phyloP scores from a whole-genome alignment of 495 filamentous ascomycete genomes.

The Hypoxylon fuscum region DNA sequence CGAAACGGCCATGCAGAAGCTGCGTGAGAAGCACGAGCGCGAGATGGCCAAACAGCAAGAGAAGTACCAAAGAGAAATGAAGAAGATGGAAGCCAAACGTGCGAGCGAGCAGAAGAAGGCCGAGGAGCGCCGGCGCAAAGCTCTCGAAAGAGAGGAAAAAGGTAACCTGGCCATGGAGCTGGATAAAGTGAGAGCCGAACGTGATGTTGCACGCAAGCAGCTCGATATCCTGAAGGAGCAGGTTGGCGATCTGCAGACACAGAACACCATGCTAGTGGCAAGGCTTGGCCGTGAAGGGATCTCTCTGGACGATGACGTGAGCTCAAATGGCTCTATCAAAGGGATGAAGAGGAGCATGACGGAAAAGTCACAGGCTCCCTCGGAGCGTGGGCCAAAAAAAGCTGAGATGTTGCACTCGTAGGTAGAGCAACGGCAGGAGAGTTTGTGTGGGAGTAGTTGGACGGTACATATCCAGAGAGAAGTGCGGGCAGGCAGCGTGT shows the following conservation, averaged over 20 bases:
- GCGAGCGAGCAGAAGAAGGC: conserved; percentile 67
- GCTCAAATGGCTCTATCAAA: background rate
- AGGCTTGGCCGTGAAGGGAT: conserved; percentile 57
- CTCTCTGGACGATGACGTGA: conserved; percentile 1
- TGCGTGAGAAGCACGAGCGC: conserved; percentile 66
- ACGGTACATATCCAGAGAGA: background rate
- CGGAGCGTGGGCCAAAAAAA: background rate
- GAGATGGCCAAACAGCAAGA: conserved; percentile 71
- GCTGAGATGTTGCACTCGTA: background rate
- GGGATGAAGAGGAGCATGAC: conserved; percentile 23
- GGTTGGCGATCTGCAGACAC: conserved; percentile 69
- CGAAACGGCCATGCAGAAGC: conserved; percentile 57
- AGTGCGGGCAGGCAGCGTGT: background rate
- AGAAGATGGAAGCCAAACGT: conserved; percentile 70
- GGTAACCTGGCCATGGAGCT: conserved; percentile 56
- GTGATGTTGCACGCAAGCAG: conserved; percentile 66
- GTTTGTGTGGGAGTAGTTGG: background rate
- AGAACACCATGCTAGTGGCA: conserved; percentile 69
- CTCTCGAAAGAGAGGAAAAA: conserved; percentile 64
- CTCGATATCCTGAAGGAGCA: conserved; percentile 69
- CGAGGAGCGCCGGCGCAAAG: conserved; percentile 64
- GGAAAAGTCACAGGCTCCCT: conserved; percentile 1
- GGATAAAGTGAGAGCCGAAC: conserved; percentile 62
- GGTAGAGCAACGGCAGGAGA: background rate
- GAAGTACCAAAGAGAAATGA: conserved; percentile 68